These are phyloP conservation scores for Senna tora DNA, from an alignment of 306 rosid species.

Conservation along the genomic window DNA sequence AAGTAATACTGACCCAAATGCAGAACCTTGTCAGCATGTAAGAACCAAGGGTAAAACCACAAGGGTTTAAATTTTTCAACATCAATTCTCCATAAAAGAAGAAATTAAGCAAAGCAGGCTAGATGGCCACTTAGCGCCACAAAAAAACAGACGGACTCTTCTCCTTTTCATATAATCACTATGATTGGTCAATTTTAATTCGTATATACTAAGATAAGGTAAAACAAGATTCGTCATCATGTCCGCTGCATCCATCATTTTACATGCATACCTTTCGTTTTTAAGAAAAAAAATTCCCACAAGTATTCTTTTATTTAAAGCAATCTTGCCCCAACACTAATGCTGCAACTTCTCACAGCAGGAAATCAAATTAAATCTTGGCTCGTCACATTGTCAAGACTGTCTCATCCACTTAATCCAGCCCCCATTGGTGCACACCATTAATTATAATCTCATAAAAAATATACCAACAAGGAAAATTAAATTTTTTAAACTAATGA, in stretches of 20 bases:
- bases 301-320: too few species aligned
- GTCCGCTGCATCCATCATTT: background rate
- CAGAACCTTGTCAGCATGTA: background rate
- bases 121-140: background rate
- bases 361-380: too few species aligned
- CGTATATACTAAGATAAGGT: background rate
- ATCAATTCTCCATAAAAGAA: background rate
- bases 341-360: too few species aligned
- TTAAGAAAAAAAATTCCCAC: too few species aligned
- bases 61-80: background rate
- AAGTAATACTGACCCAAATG: slow-evolving; percentile 2
- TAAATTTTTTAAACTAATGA: too few species aligned
- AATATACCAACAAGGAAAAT: background rate
- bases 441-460: background rate
- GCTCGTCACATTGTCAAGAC: too few species aligned
- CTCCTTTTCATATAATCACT: background rate
- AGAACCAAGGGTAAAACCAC: background rate
- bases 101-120: background rate
- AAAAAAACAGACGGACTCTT: background rate
- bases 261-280: too few species aligned
- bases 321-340: too few species aligned
- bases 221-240: background rate
- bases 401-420: too few species aligned
- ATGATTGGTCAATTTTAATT: background rate
- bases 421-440: background rate